Evolutionary conservation across 768 basidiomycete genomes (phyloP).

Genomic region (Lepiota venenata): DNA sequence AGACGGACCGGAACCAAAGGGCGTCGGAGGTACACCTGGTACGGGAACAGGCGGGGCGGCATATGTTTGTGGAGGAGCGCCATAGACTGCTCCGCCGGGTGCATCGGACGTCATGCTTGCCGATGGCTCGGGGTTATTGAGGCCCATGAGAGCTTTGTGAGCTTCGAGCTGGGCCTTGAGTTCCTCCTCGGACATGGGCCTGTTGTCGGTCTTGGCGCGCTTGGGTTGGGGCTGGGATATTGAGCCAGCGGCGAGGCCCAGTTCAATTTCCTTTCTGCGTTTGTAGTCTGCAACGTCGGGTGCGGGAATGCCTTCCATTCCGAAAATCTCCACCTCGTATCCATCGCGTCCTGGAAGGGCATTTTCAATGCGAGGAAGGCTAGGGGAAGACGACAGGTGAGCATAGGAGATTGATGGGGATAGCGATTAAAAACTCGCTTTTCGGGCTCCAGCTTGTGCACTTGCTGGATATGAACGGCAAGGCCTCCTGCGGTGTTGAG

Average conservation of each 20-base stretch:
- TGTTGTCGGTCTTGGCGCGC: constrained; percentile 77
- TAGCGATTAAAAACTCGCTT: constrained; percentile 43
- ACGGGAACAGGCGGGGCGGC: constrained; percentile 40
- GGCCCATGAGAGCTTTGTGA: constrained; percentile 90
- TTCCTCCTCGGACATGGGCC: constrained; percentile 77
- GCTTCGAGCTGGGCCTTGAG: constrained; percentile 81
- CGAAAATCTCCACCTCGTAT: constrained; percentile 98
- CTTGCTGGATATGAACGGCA: constrained; percentile 97
- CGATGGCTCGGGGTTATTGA: constrained; percentile 18
- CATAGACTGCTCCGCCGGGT: constrained; percentile 52
- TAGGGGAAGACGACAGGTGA: constrained; percentile 20
- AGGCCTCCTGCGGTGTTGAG: constrained; percentile 97
- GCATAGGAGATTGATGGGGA: not conserved
- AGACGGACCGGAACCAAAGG: constrained; percentile 33
- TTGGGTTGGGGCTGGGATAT: constrained; percentile 82
- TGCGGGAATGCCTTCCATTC: constrained; percentile 97
- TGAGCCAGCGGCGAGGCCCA: constrained; percentile 78
- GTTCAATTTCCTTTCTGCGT: constrained; percentile 91
- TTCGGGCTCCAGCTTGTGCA: constrained; percentile 98
- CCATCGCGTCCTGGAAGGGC: constrained; percentile 95
- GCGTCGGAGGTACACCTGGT: constrained; percentile 34
- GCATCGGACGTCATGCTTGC: not conserved
- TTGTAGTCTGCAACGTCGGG: constrained; percentile 96
- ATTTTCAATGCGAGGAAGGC: constrained; percentile 90
- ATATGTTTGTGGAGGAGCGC: constrained; percentile 74